Evolutionary conservation across 306 rosid genomes (phyloP), one percentile per base, ranked within the genome.

Genomic region (Cercis canadensis): DNA sequence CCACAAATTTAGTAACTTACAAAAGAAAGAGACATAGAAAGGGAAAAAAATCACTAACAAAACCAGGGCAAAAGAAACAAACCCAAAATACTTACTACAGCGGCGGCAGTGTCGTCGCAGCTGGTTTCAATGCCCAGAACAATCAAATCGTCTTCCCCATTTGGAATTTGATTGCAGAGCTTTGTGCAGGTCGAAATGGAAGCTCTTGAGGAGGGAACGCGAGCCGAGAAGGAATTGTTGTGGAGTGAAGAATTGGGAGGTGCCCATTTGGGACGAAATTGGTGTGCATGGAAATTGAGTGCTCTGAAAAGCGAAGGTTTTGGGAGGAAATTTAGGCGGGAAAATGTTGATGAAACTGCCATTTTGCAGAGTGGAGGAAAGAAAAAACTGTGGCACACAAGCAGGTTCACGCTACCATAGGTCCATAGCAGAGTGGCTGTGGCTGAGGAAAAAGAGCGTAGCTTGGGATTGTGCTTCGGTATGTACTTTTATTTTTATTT

Each of bases 91-190:
- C 92, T 57, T 83, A 94, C 97, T 43, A 94, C 84, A 13, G 98
- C 97, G 6, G 95, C 97, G 0, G 96, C 98, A 4, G 98, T 94
- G 79, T 94, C 98, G 75, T 94, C 98, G 71, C 98, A 90, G 87
- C 98, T 90, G 56, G 98, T 94, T 77, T 94, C 98, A 36, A 94
- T 90, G 60, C 98, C 98, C 40, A 94, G 81, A 77, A 94, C 87
- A 69, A 89, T 68, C 4, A 90, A 69, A 45, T 81, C 81, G 1
- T 47, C 82, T 15, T 70, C 66, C 36, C 82, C 76, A 41, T 49
- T 69, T 5, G 79, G 40, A 16, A 74, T 74, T 40, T 5, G 80
- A 70, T n/a, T 50, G 13, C 62, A 45, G 12, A 46, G 47, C 46
- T 36, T 47, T 15, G 73, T 19, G 18, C 61, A 65, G 39, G 46